phyloP scores from a whole-genome alignment of 2,329 filamentous ascomycete species.

The Botryosphaeria dothidea region DNA sequence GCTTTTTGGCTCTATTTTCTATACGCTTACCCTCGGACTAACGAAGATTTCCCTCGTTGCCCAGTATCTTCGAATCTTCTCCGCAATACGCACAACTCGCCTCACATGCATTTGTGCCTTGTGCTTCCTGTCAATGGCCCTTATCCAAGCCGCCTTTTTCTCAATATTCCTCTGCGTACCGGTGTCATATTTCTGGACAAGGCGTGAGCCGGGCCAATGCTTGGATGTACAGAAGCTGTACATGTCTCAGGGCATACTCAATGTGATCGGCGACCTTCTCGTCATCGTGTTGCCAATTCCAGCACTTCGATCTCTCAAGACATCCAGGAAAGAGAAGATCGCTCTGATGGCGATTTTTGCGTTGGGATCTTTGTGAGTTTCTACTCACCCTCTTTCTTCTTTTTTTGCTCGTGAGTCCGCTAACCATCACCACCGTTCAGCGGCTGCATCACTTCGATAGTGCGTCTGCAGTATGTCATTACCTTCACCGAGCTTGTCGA shows the following conservation, averaged over 20 bases:
- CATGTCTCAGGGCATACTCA: neutral
- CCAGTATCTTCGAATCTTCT: neutral
- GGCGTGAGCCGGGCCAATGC: neutral
- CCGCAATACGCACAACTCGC: neutral
- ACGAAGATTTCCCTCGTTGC: neutral
- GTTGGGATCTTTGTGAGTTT: neutral
- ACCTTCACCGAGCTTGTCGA: neutral
- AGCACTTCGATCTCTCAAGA: neutral
- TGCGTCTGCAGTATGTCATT: neutral
- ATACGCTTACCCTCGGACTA: neutral
- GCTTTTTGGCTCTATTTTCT: neutral
- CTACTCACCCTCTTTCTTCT: neutral
- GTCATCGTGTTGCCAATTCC: neutral
- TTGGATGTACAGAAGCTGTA: neutral
- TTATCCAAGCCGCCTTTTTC: slow-evolving; percentile 74
- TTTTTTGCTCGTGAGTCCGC: too few species aligned
- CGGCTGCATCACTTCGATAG: neutral
- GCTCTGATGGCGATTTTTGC: neutral
- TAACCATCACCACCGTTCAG: too few species aligned
- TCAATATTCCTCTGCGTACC: slow-evolving; percentile 62
- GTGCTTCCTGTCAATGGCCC: slow-evolving; percentile 65
- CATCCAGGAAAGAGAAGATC: neutral
- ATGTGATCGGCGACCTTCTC: neutral
- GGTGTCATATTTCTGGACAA: neutral
- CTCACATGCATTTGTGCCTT: slow-evolving; percentile 40